These are phyloP conservation scores for Fusarium albidum DNA, from an alignment of 2,329 filamentous ascomycete species.

Conservation along the genomic window DNA sequence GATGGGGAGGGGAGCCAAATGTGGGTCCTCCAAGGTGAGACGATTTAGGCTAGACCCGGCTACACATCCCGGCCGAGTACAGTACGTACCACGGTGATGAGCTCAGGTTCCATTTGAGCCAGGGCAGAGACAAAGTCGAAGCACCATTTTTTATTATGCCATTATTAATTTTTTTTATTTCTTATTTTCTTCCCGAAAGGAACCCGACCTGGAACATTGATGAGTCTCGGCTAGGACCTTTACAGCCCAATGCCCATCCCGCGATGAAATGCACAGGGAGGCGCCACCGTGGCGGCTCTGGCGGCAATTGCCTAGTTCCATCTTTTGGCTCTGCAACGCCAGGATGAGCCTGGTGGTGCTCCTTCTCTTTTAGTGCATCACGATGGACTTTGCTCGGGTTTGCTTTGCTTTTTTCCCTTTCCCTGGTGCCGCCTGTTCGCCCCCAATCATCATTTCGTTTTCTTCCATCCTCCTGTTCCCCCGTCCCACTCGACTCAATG, in stretches of 20 bases:
- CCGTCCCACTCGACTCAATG: constrained; percentile 7
- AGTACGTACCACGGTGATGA: constrained; percentile 6
- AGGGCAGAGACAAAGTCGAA: constrained; percentile 22
- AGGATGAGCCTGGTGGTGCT: constrained; percentile 1
- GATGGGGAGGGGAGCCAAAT: constrained; percentile 13
- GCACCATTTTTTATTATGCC: constrained; percentile 13
- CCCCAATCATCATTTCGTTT: background rate
- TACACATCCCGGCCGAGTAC: constrained; percentile 27
- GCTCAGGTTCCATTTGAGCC: background rate
- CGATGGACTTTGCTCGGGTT: constrained; percentile 25
- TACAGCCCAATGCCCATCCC: constrained; percentile 21
- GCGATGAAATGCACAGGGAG: constrained; percentile 17
- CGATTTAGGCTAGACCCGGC: constrained; percentile 37
- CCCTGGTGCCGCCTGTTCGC: background rate
- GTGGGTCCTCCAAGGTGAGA: constrained; percentile 35
- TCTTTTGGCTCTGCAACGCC: constrained; percentile 4
- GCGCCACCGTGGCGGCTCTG: constrained; percentile 33
- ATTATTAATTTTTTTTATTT: background rate
- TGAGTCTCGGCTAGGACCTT: constrained; percentile 24
- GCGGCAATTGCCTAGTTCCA: constrained; percentile 31
- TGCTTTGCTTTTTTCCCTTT: constrained; percentile 10
- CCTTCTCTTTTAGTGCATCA: constrained; percentile 5
- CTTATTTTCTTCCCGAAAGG: background rate
- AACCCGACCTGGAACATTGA: background rate
- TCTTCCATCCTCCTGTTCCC: background rate